These are phyloP conservation scores for Ophiostoma australiae DNA, from an alignment of 2,329 filamentous ascomycete genomes.

Conservation along the genomic window DNA sequence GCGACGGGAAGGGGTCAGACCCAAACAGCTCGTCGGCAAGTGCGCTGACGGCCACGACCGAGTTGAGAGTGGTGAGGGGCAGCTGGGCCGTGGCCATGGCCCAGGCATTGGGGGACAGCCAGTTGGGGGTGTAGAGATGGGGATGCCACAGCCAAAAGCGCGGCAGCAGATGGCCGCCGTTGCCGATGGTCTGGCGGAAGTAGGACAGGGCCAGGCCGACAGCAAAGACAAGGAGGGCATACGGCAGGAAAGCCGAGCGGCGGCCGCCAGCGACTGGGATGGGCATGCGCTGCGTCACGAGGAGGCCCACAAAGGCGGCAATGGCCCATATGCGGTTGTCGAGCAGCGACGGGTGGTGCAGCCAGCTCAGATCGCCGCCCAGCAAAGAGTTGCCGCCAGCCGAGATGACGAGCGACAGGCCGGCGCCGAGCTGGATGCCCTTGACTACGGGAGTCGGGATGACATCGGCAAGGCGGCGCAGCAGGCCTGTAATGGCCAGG, in stretches of 20 bases:
- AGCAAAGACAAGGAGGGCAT: constrained; percentile 67
- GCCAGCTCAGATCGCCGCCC: constrained; percentile 60
- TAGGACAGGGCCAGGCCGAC: constrained; percentile 57
- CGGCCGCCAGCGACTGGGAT: background rate
- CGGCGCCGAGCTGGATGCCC: constrained; percentile 90
- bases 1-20: constrained; percentile 33
- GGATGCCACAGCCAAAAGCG: constrained; percentile 59
- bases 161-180: constrained; percentile 39
- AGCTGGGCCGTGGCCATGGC: constrained; percentile 76
- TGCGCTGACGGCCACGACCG: constrained; percentile 79
- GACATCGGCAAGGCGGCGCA: constrained; percentile 65
- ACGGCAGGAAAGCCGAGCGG: constrained; percentile 54
- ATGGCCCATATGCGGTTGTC: constrained; percentile 78
- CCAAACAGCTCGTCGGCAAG: constrained; percentile 71
- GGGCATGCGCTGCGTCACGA: constrained; percentile 60
- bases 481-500: constrained; percentile 73
- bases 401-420: constrained; percentile 73
- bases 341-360: constrained; percentile 48
- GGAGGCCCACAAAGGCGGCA: constrained; percentile 65
- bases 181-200: constrained; percentile 25
- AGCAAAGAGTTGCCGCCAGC: constrained; percentile 65
- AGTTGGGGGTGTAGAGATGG: constrained; percentile 41
- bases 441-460: constrained; percentile 87
- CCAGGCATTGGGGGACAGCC: constrained; percentile 38
- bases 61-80: constrained; percentile 88